These are phyloP conservation scores for Reticulascus tulasneorum DNA, from an alignment of 2,329 filamentous ascomycete genomes.

Conservation along the genomic window DNA sequence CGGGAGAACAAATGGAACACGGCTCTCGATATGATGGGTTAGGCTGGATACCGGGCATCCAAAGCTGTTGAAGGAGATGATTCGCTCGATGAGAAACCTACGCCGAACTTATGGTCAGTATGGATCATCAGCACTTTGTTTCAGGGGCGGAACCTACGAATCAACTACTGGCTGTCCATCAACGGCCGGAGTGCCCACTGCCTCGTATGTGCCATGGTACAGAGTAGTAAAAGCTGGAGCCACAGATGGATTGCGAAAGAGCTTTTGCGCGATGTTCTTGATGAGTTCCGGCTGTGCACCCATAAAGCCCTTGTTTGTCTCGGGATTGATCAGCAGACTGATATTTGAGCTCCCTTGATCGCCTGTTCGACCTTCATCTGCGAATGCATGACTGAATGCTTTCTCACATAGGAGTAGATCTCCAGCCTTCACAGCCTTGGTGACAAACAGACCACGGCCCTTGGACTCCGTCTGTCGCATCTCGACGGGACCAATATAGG, in stretches of 20 bases:
- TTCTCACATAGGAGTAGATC: conserved; percentile 55
- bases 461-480: conserved; percentile 33
- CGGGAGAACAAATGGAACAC: neutral
- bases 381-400: conserved; percentile 36
- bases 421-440: conserved; percentile 39
- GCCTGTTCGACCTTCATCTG: conserved; percentile 11
- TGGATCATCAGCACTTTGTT: too few species aligned
- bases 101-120: neutral
- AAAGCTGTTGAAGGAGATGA: conserved; percentile 40
- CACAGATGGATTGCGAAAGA: conserved; percentile 29
- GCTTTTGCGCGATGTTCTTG: conserved; percentile 36
- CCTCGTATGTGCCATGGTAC: conserved; percentile 18
- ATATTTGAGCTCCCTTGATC: conserved; percentile 14
- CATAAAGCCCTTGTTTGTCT: conserved; percentile 23
- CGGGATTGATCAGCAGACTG: conserved; percentile 32
- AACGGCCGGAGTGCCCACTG: conserved; percentile 16
- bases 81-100: conserved; percentile 42
- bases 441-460: conserved; percentile 50
- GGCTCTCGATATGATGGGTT: conserved; percentile 16
- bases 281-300: conserved; percentile 39
- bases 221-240: conserved; percentile 1
- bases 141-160: conserved; percentile 28
- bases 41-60: conserved; percentile 22
- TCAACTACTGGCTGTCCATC: conserved; percentile 41
- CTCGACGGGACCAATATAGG: conserved; percentile 36